Evolutionary conservation across 2,329 filamentous ascomycete genomes (phyloP).

Genomic region (Aspergillus ustus): DNA sequence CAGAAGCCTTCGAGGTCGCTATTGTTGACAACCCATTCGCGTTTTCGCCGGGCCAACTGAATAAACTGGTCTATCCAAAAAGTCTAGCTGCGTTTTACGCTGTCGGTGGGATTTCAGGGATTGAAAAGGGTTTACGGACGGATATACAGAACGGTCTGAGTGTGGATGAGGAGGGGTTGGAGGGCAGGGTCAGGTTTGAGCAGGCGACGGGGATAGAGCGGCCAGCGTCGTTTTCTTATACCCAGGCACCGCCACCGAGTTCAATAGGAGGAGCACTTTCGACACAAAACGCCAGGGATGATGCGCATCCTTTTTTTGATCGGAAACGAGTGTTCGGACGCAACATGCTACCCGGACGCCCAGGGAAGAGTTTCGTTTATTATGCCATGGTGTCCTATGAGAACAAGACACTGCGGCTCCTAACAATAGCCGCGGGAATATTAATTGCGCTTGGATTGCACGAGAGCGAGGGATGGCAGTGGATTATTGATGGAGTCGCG

Average conservation of each 20-base stretch:
- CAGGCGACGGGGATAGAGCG: too few species aligned
- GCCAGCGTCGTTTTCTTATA: too few species aligned
- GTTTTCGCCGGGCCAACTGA: conserved; percentile 72
- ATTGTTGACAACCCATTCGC: conserved; percentile 72
- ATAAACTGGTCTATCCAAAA: conserved; percentile 80
- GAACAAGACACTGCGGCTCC: conserved; percentile 75
- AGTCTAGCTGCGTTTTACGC: conserved; percentile 75
- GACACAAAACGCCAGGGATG: conserved; percentile 35
- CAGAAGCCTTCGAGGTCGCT: conserved; percentile 68
- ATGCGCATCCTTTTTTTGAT: conserved; percentile 55
- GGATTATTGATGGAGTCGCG: conserved; percentile 81
- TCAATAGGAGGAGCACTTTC: too few species aligned
- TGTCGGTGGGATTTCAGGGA: conserved; percentile 71
- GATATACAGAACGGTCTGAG: conserved; percentile 69
- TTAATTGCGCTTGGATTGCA: conserved; percentile 77
- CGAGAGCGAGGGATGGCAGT: conserved; percentile 66
- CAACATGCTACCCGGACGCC: conserved; percentile 69
- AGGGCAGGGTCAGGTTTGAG: too few species aligned
- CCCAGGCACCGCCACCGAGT: too few species aligned
- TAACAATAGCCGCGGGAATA: conserved; percentile 71
- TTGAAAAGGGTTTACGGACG: conserved; percentile 75
- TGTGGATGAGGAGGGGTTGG: conserved; percentile 61
- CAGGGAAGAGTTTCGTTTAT: conserved; percentile 70
- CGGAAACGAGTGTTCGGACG: conserved; percentile 72
- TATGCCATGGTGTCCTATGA: conserved; percentile 82